Evolutionary conservation across 129 eudicot species (phyloP).

Genomic region (Erigeron canadensis): DNA sequence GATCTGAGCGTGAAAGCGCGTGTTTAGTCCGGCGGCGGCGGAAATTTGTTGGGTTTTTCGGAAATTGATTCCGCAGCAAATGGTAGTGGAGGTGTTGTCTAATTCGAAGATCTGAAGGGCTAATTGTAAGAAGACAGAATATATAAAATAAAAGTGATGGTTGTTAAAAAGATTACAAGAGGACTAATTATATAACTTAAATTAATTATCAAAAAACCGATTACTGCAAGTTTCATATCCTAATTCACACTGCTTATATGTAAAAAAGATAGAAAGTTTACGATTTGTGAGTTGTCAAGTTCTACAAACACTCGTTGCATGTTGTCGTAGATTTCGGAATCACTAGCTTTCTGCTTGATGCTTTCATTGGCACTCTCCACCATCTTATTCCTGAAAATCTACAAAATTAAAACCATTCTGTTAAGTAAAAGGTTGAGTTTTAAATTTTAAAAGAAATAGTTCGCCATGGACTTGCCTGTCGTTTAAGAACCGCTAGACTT

Average conservation of each 20-base stretch:
- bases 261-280: conserved; percentile 23
- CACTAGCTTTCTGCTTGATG: conserved; percentile 36
- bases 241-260: neutral
- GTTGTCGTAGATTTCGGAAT: conserved; percentile 41
- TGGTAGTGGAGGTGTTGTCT: too few relatives aligned
- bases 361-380: conserved; percentile 45
- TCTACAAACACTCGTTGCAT: conserved; percentile 47
- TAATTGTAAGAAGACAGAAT: too few relatives aligned
- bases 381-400: conserved; percentile 51
- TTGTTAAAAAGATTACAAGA: too few relatives aligned
- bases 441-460: neutral
- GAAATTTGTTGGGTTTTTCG: too few relatives aligned
- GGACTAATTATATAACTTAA: too few relatives aligned
- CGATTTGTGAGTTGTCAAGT: conserved; percentile 40
- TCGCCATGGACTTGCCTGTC: conserved; percentile 24
- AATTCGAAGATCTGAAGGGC: too few relatives aligned
- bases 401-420: neutral
- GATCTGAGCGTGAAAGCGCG: too few relatives aligned
- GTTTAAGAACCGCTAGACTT: conserved; percentile 44
- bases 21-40: too few relatives aligned
- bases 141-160: too few relatives aligned
- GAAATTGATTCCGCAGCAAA: too few relatives aligned
- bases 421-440: neutral
- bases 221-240: neutral
- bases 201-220: too few relatives aligned